Percentiles rank a stretch among this genome's conserved stretches.
Conservation (phyloP, 345 rosid genomes). For the Nasturtium officinale region DNA sequence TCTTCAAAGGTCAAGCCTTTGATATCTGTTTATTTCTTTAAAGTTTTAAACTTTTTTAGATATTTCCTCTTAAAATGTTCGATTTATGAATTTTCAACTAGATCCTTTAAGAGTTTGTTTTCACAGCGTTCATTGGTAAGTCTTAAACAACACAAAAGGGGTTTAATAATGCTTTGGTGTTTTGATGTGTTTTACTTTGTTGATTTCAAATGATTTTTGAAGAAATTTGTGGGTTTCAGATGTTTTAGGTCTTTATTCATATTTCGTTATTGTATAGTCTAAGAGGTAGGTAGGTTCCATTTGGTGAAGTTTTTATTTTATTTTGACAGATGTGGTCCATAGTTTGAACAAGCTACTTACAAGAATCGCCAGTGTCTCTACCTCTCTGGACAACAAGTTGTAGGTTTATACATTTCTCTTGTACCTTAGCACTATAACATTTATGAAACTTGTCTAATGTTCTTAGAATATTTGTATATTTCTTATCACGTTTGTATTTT, state of each 20-base stretch:
- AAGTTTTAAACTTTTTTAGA: not conserved
- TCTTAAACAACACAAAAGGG: not conserved
- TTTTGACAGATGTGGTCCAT: constrained; percentile 78
- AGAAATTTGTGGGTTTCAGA: not conserved
- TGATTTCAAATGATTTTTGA: constrained; percentile 1
- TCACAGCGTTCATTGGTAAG: not conserved
- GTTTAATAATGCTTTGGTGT: not conserved
- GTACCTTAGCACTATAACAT: constrained; percentile 13
- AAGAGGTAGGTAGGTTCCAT: not conserved
- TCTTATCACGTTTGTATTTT: constrained; percentile 2
- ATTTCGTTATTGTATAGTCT: constrained; percentile 13
- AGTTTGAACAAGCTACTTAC: constrained; percentile 77
- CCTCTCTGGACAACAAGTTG: constrained; percentile 69
- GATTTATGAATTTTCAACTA: not conserved
- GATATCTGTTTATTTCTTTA: not conserved
- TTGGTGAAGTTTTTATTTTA: constrained; percentile 22
- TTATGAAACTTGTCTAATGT: constrained; percentile 20
- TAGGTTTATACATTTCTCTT: constrained; percentile 11
- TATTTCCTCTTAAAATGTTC: not conserved
- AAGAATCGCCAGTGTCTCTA: constrained; percentile 87
- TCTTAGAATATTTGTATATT: not conserved
- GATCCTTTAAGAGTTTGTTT: not conserved
- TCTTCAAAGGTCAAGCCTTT: not conserved
- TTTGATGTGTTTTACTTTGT: constrained; percentile 1
- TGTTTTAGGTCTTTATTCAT: constrained; percentile 14